Percentiles rank a stretch among this genome's conserved stretches.
Conservation (phyloP, 192 early-diverging fungal species). For the Gorgonomyces haynaldii region DNA sequence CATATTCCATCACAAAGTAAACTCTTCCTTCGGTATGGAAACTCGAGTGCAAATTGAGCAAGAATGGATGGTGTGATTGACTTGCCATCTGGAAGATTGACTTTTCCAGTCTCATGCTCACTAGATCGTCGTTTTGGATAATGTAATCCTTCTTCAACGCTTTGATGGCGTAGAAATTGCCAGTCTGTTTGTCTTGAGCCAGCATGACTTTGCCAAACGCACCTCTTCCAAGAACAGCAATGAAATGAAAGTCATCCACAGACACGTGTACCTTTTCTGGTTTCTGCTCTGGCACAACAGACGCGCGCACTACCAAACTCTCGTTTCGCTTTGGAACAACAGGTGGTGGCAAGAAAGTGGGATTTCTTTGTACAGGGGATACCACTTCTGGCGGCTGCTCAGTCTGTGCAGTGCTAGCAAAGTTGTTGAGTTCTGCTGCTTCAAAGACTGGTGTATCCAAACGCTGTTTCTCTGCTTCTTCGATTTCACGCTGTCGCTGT, state of each 20-base stretch:
- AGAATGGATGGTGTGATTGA: constrained; percentile 80
- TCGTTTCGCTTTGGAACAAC: neutral
- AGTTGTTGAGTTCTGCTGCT: neutral
- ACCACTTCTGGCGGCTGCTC: neutral
- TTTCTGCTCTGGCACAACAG: constrained; percentile 18
- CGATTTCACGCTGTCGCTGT: constrained; percentile 24
- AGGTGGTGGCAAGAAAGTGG: neutral
- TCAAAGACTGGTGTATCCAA: constrained; percentile 8
- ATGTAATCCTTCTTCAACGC: constrained; percentile 93
- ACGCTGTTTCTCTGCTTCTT: constrained; percentile 26
- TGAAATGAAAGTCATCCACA: constrained; percentile 38
- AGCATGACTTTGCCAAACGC: constrained; percentile 99
- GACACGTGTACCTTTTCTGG: constrained; percentile 36
- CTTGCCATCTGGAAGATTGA: constrained; percentile 84
- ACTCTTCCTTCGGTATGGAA: constrained; percentile 86
- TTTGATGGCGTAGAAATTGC: constrained; percentile 87
- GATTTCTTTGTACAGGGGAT: neutral
- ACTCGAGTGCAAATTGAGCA: constrained; percentile 89
- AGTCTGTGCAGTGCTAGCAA: neutral
- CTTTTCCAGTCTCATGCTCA: constrained; percentile 64
- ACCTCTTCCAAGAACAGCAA: constrained; percentile 88
- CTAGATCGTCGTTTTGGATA: constrained; percentile 94
- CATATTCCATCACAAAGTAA: constrained; percentile 99
- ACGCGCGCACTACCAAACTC: neutral
- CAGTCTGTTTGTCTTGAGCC: constrained; percentile 70